phyloP scores from a whole-genome alignment of 768 basidiomycete species.

The Kwoniella mangroviensis region DNA sequence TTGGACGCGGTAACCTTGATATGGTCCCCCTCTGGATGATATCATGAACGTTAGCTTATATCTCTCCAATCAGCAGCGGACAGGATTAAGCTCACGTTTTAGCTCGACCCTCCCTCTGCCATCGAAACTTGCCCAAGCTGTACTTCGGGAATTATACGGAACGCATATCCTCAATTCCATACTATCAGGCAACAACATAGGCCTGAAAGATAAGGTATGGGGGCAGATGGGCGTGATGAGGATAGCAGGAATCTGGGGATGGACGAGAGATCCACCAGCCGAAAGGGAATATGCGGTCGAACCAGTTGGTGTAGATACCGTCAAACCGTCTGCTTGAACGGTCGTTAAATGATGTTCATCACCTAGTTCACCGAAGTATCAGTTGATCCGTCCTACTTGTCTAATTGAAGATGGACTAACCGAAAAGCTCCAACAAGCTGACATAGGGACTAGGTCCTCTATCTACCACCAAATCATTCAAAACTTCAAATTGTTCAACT shows the following conservation, averaged over 20 bases:
- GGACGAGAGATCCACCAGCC: slow-evolving; percentile 95
- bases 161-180: slow-evolving; percentile 99
- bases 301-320: slow-evolving; percentile 93
- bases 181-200: slow-evolving; percentile 96
- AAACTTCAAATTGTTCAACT: slow-evolving; percentile 92
- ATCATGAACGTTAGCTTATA: slow-evolving; percentile 19
- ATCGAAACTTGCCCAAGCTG: slow-evolving; percentile 98
- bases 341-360: slow-evolving; percentile 99
- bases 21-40: slow-evolving; percentile 86
- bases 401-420: slow-evolving; percentile 62
- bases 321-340: slow-evolving; percentile 95
- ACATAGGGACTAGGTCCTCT: slow-evolving; percentile 98
- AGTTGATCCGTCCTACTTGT: neutral
- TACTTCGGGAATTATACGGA: slow-evolving; percentile 97
- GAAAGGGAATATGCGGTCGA: slow-evolving; percentile 99
- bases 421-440: slow-evolving; percentile 91
- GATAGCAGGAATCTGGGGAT: slow-evolving; percentile 95
- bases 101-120: slow-evolving; percentile 95
- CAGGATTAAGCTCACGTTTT: slow-evolving; percentile 69
- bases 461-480: slow-evolving; percentile 98
- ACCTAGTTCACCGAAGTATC: slow-evolving; percentile 62
- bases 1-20: slow-evolving; percentile 97
- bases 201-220: slow-evolving; percentile 96
- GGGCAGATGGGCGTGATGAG: slow-evolving; percentile 98
- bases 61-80: neutral